A percentile compares a stretch with the other conserved stretches of the same genome.
These are phyloP conservation scores for Colletotrichum horii DNA, from an alignment of 2,329 filamentous ascomycete genomes.

Conservation along the genomic window DNA sequence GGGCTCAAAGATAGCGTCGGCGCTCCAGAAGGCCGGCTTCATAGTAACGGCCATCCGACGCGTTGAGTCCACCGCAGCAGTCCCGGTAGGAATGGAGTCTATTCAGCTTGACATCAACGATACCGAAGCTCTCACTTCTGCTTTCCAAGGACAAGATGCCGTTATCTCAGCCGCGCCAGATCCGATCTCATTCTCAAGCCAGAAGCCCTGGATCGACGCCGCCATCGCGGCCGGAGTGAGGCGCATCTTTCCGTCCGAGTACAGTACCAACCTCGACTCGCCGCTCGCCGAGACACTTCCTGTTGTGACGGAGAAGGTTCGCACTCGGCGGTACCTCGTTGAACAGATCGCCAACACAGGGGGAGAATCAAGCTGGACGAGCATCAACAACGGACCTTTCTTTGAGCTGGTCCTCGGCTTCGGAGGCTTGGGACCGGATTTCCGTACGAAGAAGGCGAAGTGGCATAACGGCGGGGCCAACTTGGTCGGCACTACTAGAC, in stretches of 20 bases:
- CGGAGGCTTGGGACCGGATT: conserved; percentile 19
- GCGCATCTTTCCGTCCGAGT: conserved; percentile 60
- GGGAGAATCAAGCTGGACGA: conserved; percentile 31
- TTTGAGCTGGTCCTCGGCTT: conserved; percentile 28
- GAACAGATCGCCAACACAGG: conserved; percentile 13
- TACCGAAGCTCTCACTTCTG: conserved; percentile 51
- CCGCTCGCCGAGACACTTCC: conserved; percentile 22
- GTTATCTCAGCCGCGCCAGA: conserved; percentile 54
- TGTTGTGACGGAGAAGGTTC: conserved; percentile 24
- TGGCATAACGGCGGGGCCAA: conserved; percentile 55
- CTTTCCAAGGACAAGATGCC: conserved; percentile 61
- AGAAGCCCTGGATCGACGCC: conserved; percentile 56
- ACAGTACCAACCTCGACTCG: conserved; percentile 34
- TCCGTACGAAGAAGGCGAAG: conserved; percentile 32
- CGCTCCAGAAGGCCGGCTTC: conserved; percentile 35
- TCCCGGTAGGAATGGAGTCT: conserved; percentile 33
- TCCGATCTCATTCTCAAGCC: conserved; percentile 38
- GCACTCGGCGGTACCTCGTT: conserved; percentile 7
- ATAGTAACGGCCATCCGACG: conserved; percentile 40
- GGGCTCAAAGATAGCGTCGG: conserved; percentile 33
- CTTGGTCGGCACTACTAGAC: conserved; percentile 50
- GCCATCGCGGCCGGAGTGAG: conserved; percentile 57
- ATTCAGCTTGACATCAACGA: conserved; percentile 37
- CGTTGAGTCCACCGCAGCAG: conserved; percentile 43
- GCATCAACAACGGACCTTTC: conserved; percentile 47